Evolutionary conservation across 805 yeast species (phyloP), one percentile per base, ranked within the genome.

Genomic region (Hanseniaspora valbyensis): DNA sequence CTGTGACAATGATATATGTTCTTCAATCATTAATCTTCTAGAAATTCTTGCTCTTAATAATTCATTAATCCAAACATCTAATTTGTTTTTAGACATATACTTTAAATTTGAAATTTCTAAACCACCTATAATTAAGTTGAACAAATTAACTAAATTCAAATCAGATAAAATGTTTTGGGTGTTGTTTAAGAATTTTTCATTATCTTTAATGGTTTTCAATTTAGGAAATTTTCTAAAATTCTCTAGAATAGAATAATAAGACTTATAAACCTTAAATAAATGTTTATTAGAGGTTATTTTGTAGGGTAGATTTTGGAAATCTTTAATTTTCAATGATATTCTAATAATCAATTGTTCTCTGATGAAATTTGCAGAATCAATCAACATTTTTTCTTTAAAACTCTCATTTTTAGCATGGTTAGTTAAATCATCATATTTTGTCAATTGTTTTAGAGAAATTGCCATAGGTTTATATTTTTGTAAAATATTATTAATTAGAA

Each of bases 91-190:
- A 2, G 87, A 81, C 59, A 83, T 72, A 5, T 73, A 63, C 22
- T 65, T 65, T 43, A 81, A 61, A 33, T 81, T 77, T 13, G 83
- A 76, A 54, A 81, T 81, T 59, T 90, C 96, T 42, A 88, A 68
- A 1, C 95, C 87, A 1, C 97, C 97, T 88, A 88, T 84, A 72
- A 90, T 83, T 53, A 89, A 69, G 62, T 89, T 90, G 1, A 96
- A 92, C 53, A 90, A 70, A 55, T 87, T 84, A 50, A 82, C 69
- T 44, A 87, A 73, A 66, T 90, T 95, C 58, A 80, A 83, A 63
- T 82, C 87, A 25, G 73, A 72, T 56, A 90, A 68, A 54, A 88
- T 74, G 29, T 73, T 69, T 25, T 76, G 72, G 51, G 89, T 67
- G 49, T 78, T 73, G 24, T 69, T 69, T 60, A 94, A 81, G 63